These are phyloP conservation scores for Calycina marina DNA, from an alignment of 2,329 filamentous ascomycete species.

Conservation along the genomic window DNA sequence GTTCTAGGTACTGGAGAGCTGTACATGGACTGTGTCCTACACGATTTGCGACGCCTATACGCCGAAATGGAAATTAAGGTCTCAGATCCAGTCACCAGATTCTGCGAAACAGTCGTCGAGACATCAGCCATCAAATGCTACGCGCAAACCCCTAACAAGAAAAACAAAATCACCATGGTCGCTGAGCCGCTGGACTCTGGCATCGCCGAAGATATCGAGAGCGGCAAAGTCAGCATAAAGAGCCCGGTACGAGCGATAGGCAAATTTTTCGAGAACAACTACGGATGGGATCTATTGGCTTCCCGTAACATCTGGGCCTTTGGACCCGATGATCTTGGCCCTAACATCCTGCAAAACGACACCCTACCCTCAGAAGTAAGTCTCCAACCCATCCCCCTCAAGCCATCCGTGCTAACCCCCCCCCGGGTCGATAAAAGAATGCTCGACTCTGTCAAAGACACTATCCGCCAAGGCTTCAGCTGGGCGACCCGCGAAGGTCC, in stretches of 20 bases:
- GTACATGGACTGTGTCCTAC: constrained; percentile 99
- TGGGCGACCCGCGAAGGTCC: constrained; percentile 95
- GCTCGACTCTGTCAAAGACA: constrained; percentile 75
- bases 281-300: constrained; percentile 91
- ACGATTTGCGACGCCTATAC: constrained; percentile 85
- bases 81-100: constrained; percentile 90
- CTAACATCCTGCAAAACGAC: constrained; percentile 94
- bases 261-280: constrained; percentile 93
- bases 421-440: constrained; percentile 75
- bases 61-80: constrained; percentile 99
- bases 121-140: constrained; percentile 97
- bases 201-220: constrained; percentile 89
- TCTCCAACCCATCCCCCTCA: constrained; percentile 9
- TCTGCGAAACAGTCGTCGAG: constrained; percentile 96
- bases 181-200: constrained; percentile 91
- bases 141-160: constrained; percentile 95
- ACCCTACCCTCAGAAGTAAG: constrained; percentile 75
- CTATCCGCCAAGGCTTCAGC: constrained; percentile 87
- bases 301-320: constrained; percentile 97
- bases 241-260: constrained; percentile 87
- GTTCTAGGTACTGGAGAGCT: constrained; percentile 89
- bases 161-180: constrained; percentile 98
- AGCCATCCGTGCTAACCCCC: constrained; percentile 17
- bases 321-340: constrained; percentile 84
- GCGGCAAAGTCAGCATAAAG: constrained; percentile 76